Conservation (phyloP, 2,329 filamentous ascomycete species). For the Pseudogymnoascus sp. region DNA sequence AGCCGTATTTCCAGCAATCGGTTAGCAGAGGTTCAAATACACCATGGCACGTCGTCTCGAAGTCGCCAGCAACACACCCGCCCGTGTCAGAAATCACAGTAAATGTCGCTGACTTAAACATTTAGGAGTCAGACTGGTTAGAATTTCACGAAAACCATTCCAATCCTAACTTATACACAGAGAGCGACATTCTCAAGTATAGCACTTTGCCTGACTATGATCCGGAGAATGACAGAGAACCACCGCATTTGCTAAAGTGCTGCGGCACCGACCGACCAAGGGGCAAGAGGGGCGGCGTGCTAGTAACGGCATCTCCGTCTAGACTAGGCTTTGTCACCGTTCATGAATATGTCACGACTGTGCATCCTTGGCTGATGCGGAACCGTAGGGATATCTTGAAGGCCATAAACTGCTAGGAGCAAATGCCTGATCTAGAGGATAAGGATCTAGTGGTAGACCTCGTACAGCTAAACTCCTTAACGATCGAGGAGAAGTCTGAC, state of each 20-base stretch:
- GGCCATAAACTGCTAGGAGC: background rate
- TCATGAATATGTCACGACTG: conserved; percentile 21
- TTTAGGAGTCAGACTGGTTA: background rate
- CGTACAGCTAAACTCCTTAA: background rate
- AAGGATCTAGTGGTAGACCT: background rate
- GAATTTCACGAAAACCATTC: background rate
- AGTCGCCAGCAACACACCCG: background rate
- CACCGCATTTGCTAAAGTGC: background rate
- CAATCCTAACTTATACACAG: background rate
- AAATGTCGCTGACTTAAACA: background rate
- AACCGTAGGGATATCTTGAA: conserved; percentile 9
- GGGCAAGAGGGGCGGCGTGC: background rate
- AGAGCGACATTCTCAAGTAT: background rate
- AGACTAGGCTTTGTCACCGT: conserved; percentile 18
- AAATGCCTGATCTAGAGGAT: background rate
- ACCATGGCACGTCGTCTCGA: background rate
- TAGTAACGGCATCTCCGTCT: background rate
- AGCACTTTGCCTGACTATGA: background rate
- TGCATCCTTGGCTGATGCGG: conserved; percentile 21
- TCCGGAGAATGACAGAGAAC: background rate
- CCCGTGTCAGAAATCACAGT: background rate
- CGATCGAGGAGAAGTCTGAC: background rate
- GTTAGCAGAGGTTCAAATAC: background rate
- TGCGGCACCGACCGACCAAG: background rate
- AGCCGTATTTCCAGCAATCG: background rate